Base-by-base conservation (phyloP, 139 green algal species). In the Deuterostichococcus epilithicus region DNA sequence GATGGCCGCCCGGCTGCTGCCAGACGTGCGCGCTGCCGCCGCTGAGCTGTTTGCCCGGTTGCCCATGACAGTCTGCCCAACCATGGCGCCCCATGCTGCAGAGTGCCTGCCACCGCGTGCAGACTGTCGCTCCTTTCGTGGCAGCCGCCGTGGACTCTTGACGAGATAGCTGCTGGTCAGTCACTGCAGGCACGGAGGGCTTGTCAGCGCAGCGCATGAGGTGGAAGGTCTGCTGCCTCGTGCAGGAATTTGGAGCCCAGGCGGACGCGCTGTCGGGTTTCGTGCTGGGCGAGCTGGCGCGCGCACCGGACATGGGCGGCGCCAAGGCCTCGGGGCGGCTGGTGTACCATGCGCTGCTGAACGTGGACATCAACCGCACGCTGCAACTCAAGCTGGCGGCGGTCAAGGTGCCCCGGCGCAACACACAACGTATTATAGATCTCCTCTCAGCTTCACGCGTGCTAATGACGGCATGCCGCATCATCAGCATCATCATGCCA, bases 311-410 rank as follows among this genome's bases (percentile, higher is more conserved):
- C 59, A 34, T 68, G 59, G 20, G 10, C 13, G 10, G 25, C 5
- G 5, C 15, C 26, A 34, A 68, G 59, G 33, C 18, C 28, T 32
- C 38, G 26, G 30, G 36, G 1, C 6, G 8, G 26, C 75, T 47
- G 10, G 36, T 74, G 2, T 26, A 69, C 1, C 45, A 77, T 28
- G 73, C 42, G 34, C 68, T 73, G 36, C 47, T 78, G n/a, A 2
- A 52, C 30, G 36, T 26, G 8, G 45, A 63, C 26, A 72, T 34
- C 35, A 32, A 60, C 32, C 37, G 30, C 47, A n/a, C 68, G 52
- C 34, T 83, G 26, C 75, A 42, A 1, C 73, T 88, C 36, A 93
- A 93, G 76, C 66, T 65, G 18, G 76, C 75, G 1, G 83, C 85
- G 23, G 30, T 93, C 35, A 81, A 81, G 76, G 76, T 81, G 23